phyloP scores from a whole-genome alignment of 73 alveolate genomes.

The Stentor coeruleus region DNA sequence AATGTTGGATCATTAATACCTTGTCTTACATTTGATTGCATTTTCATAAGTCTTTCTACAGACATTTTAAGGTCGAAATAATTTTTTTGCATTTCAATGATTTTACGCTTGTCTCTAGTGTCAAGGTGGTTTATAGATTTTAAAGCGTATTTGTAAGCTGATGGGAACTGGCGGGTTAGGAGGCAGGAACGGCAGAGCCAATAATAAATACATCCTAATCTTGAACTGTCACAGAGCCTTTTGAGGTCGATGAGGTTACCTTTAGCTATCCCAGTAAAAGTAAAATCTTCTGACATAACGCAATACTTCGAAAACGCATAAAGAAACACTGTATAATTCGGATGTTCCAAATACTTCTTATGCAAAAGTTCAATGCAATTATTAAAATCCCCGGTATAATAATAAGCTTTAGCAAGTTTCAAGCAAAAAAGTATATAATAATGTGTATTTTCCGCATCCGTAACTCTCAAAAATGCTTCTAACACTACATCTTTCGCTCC shows the following conservation, averaged over 20 bases:
- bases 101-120: not conserved
- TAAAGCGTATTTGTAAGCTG: not conserved
- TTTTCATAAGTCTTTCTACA: no score
- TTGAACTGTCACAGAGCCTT: not conserved
- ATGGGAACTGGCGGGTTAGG: not conserved
- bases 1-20: not conserved
- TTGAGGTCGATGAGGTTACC: not conserved
- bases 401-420: not conserved
- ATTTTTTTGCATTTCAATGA: not conserved
- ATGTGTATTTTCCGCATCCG: not conserved
- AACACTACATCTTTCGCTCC: not conserved
- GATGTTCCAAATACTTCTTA: slow-evolving; percentile 27
- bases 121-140: not conserved
- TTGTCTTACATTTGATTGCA: not conserved
- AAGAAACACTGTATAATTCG: slow-evolving; percentile 31
- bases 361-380: slow-evolving; percentile 27
- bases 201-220: slow-evolving; percentile 4
- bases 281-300: not conserved
- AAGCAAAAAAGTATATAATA: slow-evolving; percentile 3
- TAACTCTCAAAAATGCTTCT: slow-evolving; percentile 12
- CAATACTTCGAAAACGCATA: slow-evolving; percentile 25
- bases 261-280: not conserved
- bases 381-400: not conserved
- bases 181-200: not conserved
- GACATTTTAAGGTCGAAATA: not conserved